Evolutionary conservation across 1,284 basidiomycete genomes (phyloP), one percentile per base, ranked within the genome.

Genomic region (Ustanciosporium gigantosporum): DNA sequence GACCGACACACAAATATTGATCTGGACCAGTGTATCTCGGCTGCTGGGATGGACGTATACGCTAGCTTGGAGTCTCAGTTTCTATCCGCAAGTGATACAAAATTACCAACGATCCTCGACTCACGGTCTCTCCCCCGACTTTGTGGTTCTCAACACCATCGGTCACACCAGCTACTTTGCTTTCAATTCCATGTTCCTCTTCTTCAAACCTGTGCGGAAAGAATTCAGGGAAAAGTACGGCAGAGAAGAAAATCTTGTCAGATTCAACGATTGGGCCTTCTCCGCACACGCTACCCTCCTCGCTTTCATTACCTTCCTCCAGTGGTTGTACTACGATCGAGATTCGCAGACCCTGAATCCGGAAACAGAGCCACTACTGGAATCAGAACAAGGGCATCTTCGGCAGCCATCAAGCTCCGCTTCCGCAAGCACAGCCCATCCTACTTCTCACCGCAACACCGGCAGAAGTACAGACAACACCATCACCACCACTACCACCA

Each of bases 21-120:
- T n/a, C n/a, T n/a, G n/a, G n/a, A n/a, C n/a, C n/a, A n/a, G n/a
- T n/a, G n/a, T 71, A 13, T 74, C 70, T 3, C 51, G 25, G 7
- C n/a, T 66, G 1, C 44, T 74, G 6, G 74, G 74, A 3, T 76
- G 74, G 74, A 40, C 48, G 13, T 76, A 76, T 35, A 60, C 58
- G 0, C 2, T 64, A 2, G 59, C 66, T n/a, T 76, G 74, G 74
- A 58, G 60, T 8, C 25, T 57, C 2, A 68, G 64, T n/a, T 76
- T 76, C 56, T 73, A 69, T 27, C 74, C 74, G 6, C 74, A 76
- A 43, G 44, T 67, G 15, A 37, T 72, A 7, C 42, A 53, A 25
- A 74, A 73, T 31, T 45, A 56, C 15, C 13, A 25, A 3, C 25
- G 44, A 20, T 44, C 42, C 14, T 66, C 68, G 1, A 50, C 58